Evolutionary conservation across 2,329 filamentous ascomycete genomes (phyloP), one percentile per base, ranked within the genome.

Genomic region (Microcyclospora pomicola): DNA sequence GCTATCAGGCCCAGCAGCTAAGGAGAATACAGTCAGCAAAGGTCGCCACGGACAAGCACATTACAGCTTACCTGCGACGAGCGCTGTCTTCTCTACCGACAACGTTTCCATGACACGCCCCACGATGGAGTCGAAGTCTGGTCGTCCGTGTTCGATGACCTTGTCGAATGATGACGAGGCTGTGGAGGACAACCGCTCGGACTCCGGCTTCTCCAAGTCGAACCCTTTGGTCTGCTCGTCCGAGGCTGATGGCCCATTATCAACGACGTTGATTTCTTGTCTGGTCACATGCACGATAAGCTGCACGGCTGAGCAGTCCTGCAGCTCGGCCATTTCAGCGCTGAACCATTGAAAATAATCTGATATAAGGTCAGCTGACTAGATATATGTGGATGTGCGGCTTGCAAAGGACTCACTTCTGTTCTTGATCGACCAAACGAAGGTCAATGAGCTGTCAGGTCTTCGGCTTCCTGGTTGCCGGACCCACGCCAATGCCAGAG

Each of bases 261-360:
- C 31, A n/a, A 45, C 13, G 11, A 43, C 54, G 16, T 66, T 59
- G 40, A 72, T 67, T 41, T 24, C 19, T 5, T 4, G 19, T 24
- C 68, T 71, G 3, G 71, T 74, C 29, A 73, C 55, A 44, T 73
- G 72, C 12, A 74, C 55, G 27, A 60, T 67, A 6, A 73, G 49
- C 19, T 70, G 63, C 5, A 74, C 53, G 62, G 50, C 14, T 54
- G 51, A 33, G 33, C 72, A 65, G 2, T 55, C 47, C 11, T 63
- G 48, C 2, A 68, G 60, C 7, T 59, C 51, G 1, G 64, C 61
- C 1, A 78, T 58, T 46, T 75, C 66, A 2, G 56, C 48, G 2
- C 63, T 56, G 42, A 77, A 73, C 67, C 72, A 76, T 11, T 54
- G 59, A 2, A 74, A 50, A 34, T 40, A 37, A 3, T 33, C 42